These are phyloP conservation scores for Geoglossum cookeanum DNA, from an alignment of 2,329 filamentous ascomycete species.

Conservation along the genomic window DNA sequence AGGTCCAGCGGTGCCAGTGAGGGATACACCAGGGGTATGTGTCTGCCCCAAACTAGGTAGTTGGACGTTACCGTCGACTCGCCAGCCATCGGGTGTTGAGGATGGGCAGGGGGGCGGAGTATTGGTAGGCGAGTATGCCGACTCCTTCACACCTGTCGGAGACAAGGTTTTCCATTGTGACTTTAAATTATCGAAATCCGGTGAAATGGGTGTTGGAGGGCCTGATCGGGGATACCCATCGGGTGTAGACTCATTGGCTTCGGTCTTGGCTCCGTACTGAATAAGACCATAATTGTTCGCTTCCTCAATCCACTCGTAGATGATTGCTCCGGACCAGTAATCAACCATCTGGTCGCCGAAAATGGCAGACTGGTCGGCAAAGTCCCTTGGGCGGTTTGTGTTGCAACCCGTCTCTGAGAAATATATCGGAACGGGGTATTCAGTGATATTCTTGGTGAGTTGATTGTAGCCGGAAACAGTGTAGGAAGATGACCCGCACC, in stretches of 20 bases:
- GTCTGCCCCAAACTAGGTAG: slow-evolving; percentile 49
- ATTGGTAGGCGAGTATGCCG: slow-evolving; percentile 42
- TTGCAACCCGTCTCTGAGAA: slow-evolving; percentile 84
- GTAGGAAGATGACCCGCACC: slow-evolving; percentile 40
- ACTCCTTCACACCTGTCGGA: slow-evolving; percentile 47
- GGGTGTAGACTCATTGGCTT: slow-evolving; percentile 30
- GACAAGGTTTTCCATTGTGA: slow-evolving; percentile 54
- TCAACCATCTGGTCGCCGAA: slow-evolving; percentile 54
- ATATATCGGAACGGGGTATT: slow-evolving; percentile 70
- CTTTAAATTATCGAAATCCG: slow-evolving; percentile 64
- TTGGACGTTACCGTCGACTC: slow-evolving; percentile 47
- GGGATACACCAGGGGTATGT: slow-evolving; percentile 11
- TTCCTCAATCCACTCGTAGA: slow-evolving; percentile 85
- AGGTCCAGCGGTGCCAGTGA: slow-evolving; percentile 3
- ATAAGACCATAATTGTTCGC: slow-evolving; percentile 67
- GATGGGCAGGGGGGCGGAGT: slow-evolving; percentile 51
- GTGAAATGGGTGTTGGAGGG: slow-evolving; percentile 50
- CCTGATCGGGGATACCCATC: slow-evolving; percentile 54
- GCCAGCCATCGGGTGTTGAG: slow-evolving; percentile 51
- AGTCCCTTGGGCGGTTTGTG: slow-evolving; percentile 38
- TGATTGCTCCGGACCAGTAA: slow-evolving; percentile 57
- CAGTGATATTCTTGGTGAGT: slow-evolving; percentile 45
- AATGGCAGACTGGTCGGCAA: slow-evolving; percentile 57
- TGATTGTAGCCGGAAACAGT: slow-evolving; percentile 46
- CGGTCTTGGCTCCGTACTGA: slow-evolving; percentile 46